Evolutionary conservation across 306 rosid genomes (phyloP).

Genomic region (Psophocarpus tetragonolobus): DNA sequence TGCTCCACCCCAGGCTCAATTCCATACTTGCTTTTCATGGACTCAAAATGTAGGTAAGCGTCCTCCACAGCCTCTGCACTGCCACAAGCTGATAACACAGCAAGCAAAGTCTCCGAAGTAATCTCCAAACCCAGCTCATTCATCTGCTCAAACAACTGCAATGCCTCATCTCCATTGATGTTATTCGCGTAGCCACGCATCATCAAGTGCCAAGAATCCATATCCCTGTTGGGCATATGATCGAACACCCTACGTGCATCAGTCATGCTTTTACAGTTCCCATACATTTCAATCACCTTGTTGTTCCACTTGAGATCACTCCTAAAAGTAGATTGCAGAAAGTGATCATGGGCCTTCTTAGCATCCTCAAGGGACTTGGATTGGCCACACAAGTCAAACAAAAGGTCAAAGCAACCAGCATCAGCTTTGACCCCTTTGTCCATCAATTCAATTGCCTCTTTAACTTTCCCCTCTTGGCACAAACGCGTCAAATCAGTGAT

Average conservation of each 20-base stretch:
- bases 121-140: constrained; percentile 67
- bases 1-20: constrained; percentile 58
- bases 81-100: constrained; percentile 73
- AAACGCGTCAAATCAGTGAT: constrained; percentile 52
- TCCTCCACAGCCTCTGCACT: constrained; percentile 89
- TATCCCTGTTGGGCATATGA: constrained; percentile 67
- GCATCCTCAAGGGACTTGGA: constrained; percentile 72
- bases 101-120: constrained; percentile 67
- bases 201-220: constrained; percentile 85
- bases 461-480: constrained; percentile 68
- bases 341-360: constrained; percentile 74
- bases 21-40: constrained; percentile 68
- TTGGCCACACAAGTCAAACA: constrained; percentile 63
- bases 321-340: constrained; percentile 72
- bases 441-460: constrained; percentile 76
- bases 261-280: constrained; percentile 72
- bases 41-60: constrained; percentile 67
- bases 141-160: constrained; percentile 80
- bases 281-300: constrained; percentile 79
- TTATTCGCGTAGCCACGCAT: constrained; percentile 67
- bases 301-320: constrained; percentile 56
- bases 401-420: constrained; percentile 53
- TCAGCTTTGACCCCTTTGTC: constrained; percentile 78
- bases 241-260: constrained; percentile 90
- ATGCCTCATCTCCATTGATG: constrained; percentile 80